Conservation (phyloP, 345 rosid genomes). For the Mercurialis annua region DNA sequence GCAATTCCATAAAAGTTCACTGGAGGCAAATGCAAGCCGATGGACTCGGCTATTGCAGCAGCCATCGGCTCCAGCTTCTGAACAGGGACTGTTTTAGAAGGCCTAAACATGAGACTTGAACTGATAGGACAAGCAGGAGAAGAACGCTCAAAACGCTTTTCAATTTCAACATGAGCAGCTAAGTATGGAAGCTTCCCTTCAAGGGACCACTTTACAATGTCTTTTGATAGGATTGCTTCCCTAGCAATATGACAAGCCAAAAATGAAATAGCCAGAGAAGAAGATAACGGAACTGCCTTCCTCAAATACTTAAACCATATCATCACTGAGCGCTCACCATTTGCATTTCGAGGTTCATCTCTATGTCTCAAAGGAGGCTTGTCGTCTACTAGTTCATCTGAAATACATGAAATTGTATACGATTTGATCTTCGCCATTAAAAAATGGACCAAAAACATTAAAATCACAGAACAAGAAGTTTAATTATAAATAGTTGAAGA, state of each 20-base stretch:
- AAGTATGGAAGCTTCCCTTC: conserved; percentile 74
- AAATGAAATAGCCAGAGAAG: conserved; percentile 62
- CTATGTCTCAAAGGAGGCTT: conserved; percentile 22
- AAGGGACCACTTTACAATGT: conserved; percentile 60
- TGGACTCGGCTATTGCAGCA: conserved; percentile 53
- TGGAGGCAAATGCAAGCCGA: conserved; percentile 67
- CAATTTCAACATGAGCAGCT: conserved; percentile 58
- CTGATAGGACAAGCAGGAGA: conserved; percentile 60
- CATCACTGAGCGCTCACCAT: conserved; percentile 56
- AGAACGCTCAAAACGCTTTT: conserved; percentile 43
- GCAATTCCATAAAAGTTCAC: conserved; percentile 68
- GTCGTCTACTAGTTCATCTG: conserved; percentile 36
- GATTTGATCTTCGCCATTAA: too few relatives aligned
- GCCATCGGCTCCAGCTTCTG: conserved; percentile 59
- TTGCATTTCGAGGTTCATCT: conserved; percentile 47
- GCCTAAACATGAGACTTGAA: conserved; percentile 59
- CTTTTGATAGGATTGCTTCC: conserved; percentile 65
- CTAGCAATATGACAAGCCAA: conserved; percentile 71
- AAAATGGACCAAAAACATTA: too few relatives aligned
- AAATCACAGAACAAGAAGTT: too few relatives aligned
- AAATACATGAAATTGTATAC: background rate
- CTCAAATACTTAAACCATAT: conserved; percentile 59
- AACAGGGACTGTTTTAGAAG: conserved; percentile 41
- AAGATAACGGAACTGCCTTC: conserved; percentile 49
- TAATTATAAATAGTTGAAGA: too few relatives aligned